Evolutionary conservation across 768 basidiomycete species (phyloP), one percentile per base, ranked within the genome.

Genomic region (Boletus tomentosulus): DNA sequence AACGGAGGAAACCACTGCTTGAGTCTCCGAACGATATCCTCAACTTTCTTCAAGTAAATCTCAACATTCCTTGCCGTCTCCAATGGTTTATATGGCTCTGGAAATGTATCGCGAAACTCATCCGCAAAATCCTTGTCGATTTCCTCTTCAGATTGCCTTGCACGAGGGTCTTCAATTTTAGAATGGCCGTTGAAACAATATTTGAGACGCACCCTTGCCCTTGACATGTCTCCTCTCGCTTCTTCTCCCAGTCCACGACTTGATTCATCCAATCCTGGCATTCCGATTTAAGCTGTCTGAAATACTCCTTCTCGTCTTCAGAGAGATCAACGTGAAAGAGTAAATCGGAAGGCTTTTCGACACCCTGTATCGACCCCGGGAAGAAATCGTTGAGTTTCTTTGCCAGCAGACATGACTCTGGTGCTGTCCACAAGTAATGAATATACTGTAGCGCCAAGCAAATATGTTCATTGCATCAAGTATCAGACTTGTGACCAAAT

Each of bases 101-200:
- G 62, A 37, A 71, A 71, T 8, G 47, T 48, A 9, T 35, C 43
- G 27, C n/a, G 45, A 53, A 70, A 71, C n/a, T 71, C 69, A 5
- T 55, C 44, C 6, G n/a, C 25, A 19, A 56, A 69, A 25, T 16
- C 50, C 31, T 34, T 37, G 0, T 57, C 44, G 10, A 53, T 56
- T 1, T 64, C 62, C 22, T 59, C 54, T 41, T 38, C 27, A 27
- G 62, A 60, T 3, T 51, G 19, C 12, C 67, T 61, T 49, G 10
- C 3, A 10, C 12, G 35, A 51, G 19, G 7, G 8, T 31, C 7
- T 30, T 11, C 5, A 50, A 10, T 27, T 15, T 3, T 4, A 6
- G 12, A 30, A 45, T 7, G 10, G 2, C 1, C 6, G 9, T 12
- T 5, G 27, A 53, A 27, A 27, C 19, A 3, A 16, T 6, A 42